Evolutionary conservation across 169 alveolate genomes (phyloP).

Genomic region (Cryptosporidium ubiquitum): DNA sequence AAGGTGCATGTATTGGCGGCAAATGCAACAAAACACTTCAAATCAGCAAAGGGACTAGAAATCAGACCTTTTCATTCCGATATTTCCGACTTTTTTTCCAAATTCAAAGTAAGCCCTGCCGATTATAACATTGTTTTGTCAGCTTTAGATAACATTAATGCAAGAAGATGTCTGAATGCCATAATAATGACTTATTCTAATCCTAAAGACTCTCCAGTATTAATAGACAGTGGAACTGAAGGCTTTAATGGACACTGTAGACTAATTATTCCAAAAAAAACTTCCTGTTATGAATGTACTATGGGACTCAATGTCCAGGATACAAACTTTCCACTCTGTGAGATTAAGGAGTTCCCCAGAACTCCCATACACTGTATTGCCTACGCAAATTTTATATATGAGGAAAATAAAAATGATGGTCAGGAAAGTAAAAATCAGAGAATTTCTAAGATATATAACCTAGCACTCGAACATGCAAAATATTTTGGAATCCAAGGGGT

Average conservation of each 20-base stretch:
- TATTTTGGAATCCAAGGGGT: conserved; percentile 66
- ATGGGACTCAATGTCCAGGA: conserved; percentile 33
- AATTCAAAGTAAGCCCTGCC: neutral
- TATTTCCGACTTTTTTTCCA: neutral
- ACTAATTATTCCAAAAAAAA: conserved; percentile 21
- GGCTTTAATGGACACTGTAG: conserved; percentile 69
- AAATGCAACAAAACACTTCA: neutral
- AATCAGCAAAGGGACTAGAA: conserved; percentile 14
- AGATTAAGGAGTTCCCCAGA: conserved; percentile 59
- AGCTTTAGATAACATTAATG: conserved; percentile 45
- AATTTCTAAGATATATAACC: conserved; percentile 8
- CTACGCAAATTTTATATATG: conserved; percentile 32
- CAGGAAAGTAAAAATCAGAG: neutral
- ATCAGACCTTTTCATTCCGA: conserved; percentile 22
- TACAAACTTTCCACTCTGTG: conserved; percentile 47
- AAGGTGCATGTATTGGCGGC: conserved; percentile 38
- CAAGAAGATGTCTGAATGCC: conserved; percentile 50
- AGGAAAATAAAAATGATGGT: neutral
- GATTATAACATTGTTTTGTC: conserved; percentile 20
- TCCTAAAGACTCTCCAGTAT: neutral
- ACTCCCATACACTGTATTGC: conserved; percentile 65
- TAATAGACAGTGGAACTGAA: conserved; percentile 64
- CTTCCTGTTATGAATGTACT: conserved; percentile 69
- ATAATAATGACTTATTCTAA: neutral
- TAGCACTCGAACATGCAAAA: conserved; percentile 50